These are phyloP conservation scores for Didymella segeticola DNA, from an alignment of 2,329 filamentous ascomycete species.

Conservation along the genomic window DNA sequence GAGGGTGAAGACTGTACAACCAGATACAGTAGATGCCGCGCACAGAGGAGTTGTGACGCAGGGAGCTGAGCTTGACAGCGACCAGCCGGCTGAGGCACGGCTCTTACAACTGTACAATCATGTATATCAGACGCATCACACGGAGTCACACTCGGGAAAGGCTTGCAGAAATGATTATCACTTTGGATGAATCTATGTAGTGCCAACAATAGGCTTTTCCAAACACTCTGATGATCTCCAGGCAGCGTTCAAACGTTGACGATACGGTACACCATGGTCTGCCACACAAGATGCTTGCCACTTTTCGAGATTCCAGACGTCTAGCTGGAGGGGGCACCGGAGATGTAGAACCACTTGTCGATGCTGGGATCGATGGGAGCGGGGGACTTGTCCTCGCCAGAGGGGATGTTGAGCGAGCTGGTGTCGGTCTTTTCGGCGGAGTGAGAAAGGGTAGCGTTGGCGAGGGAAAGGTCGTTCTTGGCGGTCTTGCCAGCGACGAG, in stretches of 20 bases:
- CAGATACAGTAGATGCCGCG: not conserved
- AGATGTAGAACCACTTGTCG: conserved; percentile 99
- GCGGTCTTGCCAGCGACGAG: conserved; percentile 89
- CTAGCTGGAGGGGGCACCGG: conserved; percentile 76
- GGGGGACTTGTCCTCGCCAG: conserved; percentile 78
- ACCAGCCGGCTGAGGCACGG: not conserved
- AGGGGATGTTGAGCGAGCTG: conserved; percentile 76
- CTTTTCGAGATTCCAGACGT: conserved; percentile 8
- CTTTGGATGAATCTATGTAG: conserved; percentile 28
- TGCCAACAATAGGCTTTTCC: conserved; percentile 19
- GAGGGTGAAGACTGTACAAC: too few relatives aligned
- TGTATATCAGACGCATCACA: conserved; percentile 27
- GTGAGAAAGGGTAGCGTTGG: conserved; percentile 78
- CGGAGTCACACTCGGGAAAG: conserved; percentile 34
- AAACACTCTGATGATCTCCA: not conserved
- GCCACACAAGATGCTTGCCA: conserved; percentile 2
- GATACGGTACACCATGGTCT: not conserved
- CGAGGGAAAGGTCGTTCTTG: conserved; percentile 77
- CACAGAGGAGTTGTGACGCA: too few relatives aligned
- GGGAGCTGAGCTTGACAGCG: not conserved
- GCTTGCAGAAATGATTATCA: conserved; percentile 13
- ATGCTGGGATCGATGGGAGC: conserved; percentile 95
- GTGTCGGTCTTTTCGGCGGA: conserved; percentile 75
- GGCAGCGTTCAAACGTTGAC: not conserved
- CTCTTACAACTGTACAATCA: conserved; percentile 18